Base-by-base conservation (phyloP, 2,329 filamentous ascomycete genomes). In the Cladosporium sp. region DNA sequence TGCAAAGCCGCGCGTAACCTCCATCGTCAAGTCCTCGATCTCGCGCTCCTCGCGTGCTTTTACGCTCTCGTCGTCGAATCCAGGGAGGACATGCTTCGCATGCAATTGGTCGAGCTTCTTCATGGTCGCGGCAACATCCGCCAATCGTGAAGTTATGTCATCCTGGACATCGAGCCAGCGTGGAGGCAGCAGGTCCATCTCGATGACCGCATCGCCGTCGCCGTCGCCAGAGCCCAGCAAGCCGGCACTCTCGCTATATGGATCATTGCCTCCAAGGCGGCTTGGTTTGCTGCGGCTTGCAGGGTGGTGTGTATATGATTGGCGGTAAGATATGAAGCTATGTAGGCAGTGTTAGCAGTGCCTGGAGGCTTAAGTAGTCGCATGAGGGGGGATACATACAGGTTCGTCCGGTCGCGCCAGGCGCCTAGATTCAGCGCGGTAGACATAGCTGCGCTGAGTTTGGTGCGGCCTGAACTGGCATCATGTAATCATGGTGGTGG, bases 341-440 rank as follows among this genome's bases (percentile, higher is more conserved):
- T 37, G 55, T 21, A 56, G 50, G 65, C 11, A 52, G 29, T 52
- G 62, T 68, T 61, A 67, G 64, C 63, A 59, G 16, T 29, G 61
- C 60, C 33, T 29, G 12, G 28, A 2, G 21, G 52, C 49, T 56
- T 60, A 3, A 3, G 23, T 3, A 65, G 31, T 56, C 46, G 59
- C 59, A 37, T 57, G 16, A n/a, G 62, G 61, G 65, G 70, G 18
- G 23, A 23, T 44, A 76, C 87, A 73, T 88, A 97, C 93, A 99
- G 91, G 79, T 98, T 99, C 73, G 95, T 99, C 81, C 95, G 91
- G 86, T 99, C 95, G 84, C 95, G 92, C 93, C 93, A 99, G 46
- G 73, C 74, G 86, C 89, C 88, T 73, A 71, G 57, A 60, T 67
- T 68, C 55, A 63, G 64, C 16, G 66, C 60, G 35, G 69, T 66